Evolutionary conservation across 148 eudicot genomes (phyloP), one percentile per base, ranked within the genome.

Genomic region (Persicaria tinctoria): DNA sequence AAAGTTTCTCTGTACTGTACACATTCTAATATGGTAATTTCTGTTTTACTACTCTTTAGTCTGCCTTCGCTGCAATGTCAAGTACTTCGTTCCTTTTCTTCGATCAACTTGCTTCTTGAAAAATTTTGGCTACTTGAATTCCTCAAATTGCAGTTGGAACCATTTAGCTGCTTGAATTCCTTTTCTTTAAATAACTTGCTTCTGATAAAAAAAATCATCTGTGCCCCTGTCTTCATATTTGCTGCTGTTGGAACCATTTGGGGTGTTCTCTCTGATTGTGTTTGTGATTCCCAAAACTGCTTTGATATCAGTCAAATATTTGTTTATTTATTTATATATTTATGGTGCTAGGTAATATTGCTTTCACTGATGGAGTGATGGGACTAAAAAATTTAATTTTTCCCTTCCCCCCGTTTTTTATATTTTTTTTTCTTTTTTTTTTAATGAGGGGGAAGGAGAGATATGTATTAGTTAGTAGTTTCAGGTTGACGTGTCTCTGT

Each of bases 171-270:
- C 41, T 32, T 32, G 41, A 32, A 32, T 32, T 32, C 2, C 41
- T 32, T 32, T 32, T 32, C 41, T 32, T 32, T 1, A 32, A 32
- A 32, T 32, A 32, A 32, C 41, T 32, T 32, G 41, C 41, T 32
- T 32, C 41, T 32, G 41, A 2, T 32, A 32, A 32, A 32, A 32
- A 32, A 32, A 1, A 0, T 32, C 41, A 32, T 32, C 3, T 2
- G 0, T 57, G 63, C 20, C 63, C 62, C 4, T 57, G 27, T 57
- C 18, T 17, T 18, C 63, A 57, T 57, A 27, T 8, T 57, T 57
- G 63, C 59, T 16, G 18, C n/a, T 55, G 59, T 55, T 55, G 59
- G 59, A 55, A 55, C 59, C 55, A 51, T 51, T 51, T 51, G 55
- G 55, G 16, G 2, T 51, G 55, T 3, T 13, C 55, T 13, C 13